Evolutionary conservation across 1,139 yeast species (phyloP).

Genomic region (Torulaspora globosa): DNA sequence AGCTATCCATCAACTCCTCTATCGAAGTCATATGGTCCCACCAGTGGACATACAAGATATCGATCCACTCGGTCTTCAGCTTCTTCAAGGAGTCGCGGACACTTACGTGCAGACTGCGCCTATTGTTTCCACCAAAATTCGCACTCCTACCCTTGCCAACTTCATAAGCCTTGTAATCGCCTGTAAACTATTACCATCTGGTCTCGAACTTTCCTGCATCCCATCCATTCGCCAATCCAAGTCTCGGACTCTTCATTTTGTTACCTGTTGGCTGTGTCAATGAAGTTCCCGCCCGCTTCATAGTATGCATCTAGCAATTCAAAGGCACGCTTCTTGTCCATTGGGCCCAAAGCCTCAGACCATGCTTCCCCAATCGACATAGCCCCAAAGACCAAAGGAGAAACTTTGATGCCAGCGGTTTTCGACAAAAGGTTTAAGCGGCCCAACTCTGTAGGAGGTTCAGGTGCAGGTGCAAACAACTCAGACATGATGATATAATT

Average conservation of each 20-base stretch:
- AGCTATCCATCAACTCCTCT: slow-evolving; percentile 27
- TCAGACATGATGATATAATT: slow-evolving; percentile 6
- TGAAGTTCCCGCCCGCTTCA: slow-evolving; percentile 29
- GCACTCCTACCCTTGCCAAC: slow-evolving; percentile 1
- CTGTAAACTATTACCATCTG: slow-evolving; percentile 3
- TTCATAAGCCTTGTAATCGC: not conserved
- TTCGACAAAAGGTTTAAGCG: slow-evolving; percentile 22
- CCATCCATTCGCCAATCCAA: slow-evolving; percentile 2
- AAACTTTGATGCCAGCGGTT: slow-evolving; percentile 29
- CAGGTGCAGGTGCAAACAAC: slow-evolving; percentile 15
- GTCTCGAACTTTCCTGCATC: not conserved
- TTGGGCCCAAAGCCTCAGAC: slow-evolving; percentile 20
- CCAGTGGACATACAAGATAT: slow-evolving; percentile 23
- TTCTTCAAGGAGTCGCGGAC: slow-evolving; percentile 12
- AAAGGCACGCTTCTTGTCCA: slow-evolving; percentile 22
- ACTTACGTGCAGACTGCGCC: slow-evolving; percentile 11
- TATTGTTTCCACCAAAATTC: slow-evolving; percentile 10
- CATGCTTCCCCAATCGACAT: slow-evolving; percentile 30
- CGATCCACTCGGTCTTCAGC: slow-evolving; percentile 10
- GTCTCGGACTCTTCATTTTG: slow-evolving; percentile 12
- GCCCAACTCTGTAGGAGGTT: slow-evolving; percentile 19
- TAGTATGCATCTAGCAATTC: slow-evolving; percentile 23
- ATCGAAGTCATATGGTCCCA: slow-evolving; percentile 29
- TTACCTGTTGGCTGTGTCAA: slow-evolving; percentile 30
- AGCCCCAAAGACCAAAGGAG: slow-evolving; percentile 30